Percentiles rank a stretch among this genome's conserved stretches.
Evolutionary conservation across 495 filamentous ascomycete genomes (phyloP).

Genomic region (Paragyromitra xinjiangensis): DNA sequence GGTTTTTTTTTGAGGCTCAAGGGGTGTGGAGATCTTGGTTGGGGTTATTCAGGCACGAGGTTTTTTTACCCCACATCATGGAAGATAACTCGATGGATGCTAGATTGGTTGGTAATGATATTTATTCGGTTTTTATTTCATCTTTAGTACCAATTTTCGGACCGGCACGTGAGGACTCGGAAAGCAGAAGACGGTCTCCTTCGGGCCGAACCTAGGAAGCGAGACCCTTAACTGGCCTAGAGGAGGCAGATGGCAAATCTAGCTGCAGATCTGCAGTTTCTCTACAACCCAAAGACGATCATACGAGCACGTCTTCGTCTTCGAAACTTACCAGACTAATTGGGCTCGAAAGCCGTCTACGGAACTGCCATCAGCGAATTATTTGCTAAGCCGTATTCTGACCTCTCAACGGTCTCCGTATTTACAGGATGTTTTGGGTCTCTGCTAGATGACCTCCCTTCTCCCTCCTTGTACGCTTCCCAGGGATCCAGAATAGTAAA

Average conservation of each 20-base stretch:
- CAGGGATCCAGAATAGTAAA: background rate
- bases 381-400: background rate
- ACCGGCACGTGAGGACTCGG: background rate
- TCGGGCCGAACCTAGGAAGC: background rate
- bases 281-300: slow-evolving; percentile 3
- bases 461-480: background rate
- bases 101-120: background rate
- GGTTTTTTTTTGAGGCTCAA: background rate
- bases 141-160: too few relatives aligned
- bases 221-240: background rate
- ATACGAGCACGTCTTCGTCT: slow-evolving; percentile 13
- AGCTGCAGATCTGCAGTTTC: background rate
- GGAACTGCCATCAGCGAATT: background rate
- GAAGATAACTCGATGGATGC: background rate
- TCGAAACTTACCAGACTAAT: slow-evolving; percentile 10
- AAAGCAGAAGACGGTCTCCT: background rate
- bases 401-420: background rate
- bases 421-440: background rate
- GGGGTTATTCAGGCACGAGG: background rate
- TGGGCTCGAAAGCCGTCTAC: background rate
- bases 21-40: background rate
- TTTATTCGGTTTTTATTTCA: background rate
- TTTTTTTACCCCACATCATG: background rate
- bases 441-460: background rate
- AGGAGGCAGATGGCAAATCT: background rate